These are phyloP conservation scores for Arxiozyma telluris DNA, from an alignment of 1,139 yeast species.

Conservation along the genomic window DNA sequence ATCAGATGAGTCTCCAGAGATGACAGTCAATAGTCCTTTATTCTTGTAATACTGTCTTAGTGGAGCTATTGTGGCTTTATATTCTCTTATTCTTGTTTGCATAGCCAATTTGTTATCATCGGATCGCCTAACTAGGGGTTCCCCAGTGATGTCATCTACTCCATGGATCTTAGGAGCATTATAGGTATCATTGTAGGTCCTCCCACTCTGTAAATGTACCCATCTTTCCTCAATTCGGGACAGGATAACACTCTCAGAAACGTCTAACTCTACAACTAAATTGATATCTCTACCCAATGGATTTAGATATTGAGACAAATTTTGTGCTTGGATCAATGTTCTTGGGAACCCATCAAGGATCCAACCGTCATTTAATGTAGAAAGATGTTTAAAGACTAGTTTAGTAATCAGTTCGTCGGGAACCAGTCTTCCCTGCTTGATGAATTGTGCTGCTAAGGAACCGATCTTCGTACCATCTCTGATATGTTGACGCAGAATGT, in stretches of 20 bases:
- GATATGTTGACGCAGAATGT: slow-evolving; percentile 63
- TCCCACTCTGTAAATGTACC: slow-evolving; percentile 76
- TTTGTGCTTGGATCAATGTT: slow-evolving; percentile 60
- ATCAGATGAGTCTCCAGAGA: slow-evolving; percentile 76
- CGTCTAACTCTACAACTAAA: slow-evolving; percentile 73
- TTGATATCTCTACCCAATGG: slow-evolving; percentile 42
- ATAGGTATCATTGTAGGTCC: slow-evolving; percentile 77
- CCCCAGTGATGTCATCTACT: slow-evolving; percentile 82
- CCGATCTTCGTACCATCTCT: slow-evolving; percentile 50
- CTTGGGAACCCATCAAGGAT: slow-evolving; percentile 89
- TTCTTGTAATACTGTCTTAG: slow-evolving; percentile 51
- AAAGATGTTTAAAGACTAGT: slow-evolving; percentile 46
- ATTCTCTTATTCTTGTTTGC: slow-evolving; percentile 54
- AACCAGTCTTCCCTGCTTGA: slow-evolving; percentile 55
- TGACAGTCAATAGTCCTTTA: slow-evolving; percentile 45
- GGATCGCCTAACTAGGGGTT: slow-evolving; percentile 63
- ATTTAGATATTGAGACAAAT: slow-evolving; percentile 42
- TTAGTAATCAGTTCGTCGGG: slow-evolving; percentile 65
- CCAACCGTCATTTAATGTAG: slow-evolving; percentile 43
- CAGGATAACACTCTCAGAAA: slow-evolving; percentile 69
- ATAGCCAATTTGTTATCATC: slow-evolving; percentile 75
- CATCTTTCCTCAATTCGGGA: slow-evolving; percentile 78
- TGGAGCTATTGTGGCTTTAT: slow-evolving; percentile 52
- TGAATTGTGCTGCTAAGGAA: slow-evolving; percentile 44
- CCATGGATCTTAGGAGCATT: slow-evolving; percentile 83